Conservation (phyloP, 768 basidiomycete species). For the Podaxis rugospora region DNA sequence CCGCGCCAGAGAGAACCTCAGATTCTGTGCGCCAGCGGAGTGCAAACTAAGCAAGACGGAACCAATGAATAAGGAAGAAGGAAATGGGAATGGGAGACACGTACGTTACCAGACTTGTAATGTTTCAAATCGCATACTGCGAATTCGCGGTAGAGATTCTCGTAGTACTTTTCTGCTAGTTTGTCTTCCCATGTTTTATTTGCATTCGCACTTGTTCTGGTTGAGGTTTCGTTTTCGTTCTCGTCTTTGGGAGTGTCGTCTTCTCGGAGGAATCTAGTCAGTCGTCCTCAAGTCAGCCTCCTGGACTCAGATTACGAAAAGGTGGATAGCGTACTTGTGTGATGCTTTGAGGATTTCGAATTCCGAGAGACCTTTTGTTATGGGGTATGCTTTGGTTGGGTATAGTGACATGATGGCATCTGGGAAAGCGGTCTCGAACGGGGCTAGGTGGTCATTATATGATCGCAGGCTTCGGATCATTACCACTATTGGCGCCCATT, state of each 20-base stretch:
- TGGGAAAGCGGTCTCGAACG: neutral
- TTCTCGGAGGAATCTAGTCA: constrained; percentile 70
- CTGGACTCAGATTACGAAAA: neutral
- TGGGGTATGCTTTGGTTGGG: constrained; percentile 26
- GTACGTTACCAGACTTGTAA: constrained; percentile 86
- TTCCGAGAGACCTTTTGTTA: constrained; percentile 42
- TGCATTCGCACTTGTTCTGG: neutral
- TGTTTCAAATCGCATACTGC: constrained; percentile 93
- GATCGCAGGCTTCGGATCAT: neutral
- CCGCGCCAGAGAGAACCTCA: constrained; percentile 83
- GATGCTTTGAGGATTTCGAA: constrained; percentile 74
- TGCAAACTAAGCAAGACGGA: constrained; percentile 54
- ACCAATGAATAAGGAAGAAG: neutral
- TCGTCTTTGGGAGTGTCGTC: constrained; percentile 31
- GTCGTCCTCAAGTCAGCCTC: too few relatives aligned
- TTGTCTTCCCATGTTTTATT: constrained; percentile 68
- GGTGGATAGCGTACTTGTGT: constrained; percentile 47
- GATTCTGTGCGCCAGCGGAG: constrained; percentile 92
- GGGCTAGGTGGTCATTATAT: neutral
- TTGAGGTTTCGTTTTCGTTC: constrained; percentile 25
- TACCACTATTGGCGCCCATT: neutral
- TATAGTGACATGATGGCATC: constrained; percentile 29
- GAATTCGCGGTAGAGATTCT: constrained; percentile 85
- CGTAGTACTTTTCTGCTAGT: constrained; percentile 86
- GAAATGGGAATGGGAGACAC: constrained; percentile 18